Percentiles rank a stretch among this genome's conserved stretches.
phyloP scores from a whole-genome alignment of 208 protist species.

The Wallacemonas sp. region DNA sequence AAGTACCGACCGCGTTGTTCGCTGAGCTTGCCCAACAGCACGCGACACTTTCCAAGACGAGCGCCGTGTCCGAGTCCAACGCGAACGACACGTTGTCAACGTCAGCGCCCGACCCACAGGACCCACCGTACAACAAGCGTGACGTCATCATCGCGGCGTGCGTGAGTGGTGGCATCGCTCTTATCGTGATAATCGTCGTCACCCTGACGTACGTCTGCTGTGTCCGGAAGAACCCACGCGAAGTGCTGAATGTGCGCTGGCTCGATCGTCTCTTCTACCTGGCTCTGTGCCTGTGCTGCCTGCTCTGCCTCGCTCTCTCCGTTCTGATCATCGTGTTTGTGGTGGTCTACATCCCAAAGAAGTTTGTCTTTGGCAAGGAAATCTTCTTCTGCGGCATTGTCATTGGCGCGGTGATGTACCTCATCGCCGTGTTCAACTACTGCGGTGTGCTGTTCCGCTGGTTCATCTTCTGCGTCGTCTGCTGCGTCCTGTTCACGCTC shows the following conservation, averaged over 20 bases:
- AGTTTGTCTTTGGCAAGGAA: conserved; percentile 29
- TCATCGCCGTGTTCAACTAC: conserved; percentile 30
- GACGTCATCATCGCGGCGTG: conserved; percentile 29
- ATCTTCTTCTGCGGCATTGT: conserved; percentile 32
- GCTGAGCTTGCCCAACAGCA: not conserved
- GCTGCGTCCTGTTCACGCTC: conserved; percentile 28
- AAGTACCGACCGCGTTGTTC: conserved; percentile 9
- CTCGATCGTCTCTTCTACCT: conserved; percentile 32
- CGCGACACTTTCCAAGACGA: not conserved
- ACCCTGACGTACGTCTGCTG: conserved; percentile 28
- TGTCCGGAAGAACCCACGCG: conserved; percentile 30
- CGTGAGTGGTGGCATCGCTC: conserved; percentile 20
- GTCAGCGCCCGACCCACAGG: not conserved
- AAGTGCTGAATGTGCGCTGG: conserved; percentile 40
- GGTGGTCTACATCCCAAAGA: conserved; percentile 22
- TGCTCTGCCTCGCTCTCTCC: conserved; percentile 21
- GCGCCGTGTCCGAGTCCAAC: not conserved
- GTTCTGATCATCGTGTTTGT: conserved; percentile 24
- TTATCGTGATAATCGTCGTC: conserved; percentile 24
- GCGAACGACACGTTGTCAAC: too few relatives aligned
- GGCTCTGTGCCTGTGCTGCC: conserved; percentile 15
- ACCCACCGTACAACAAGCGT: conserved; percentile 7
- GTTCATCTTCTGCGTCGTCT: conserved; percentile 29
- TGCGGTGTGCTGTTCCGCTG: conserved; percentile 35
- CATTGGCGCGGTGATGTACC: conserved; percentile 26